Conservation (phyloP, 805 yeast species). For the Candida sanyiensis region DNA sequence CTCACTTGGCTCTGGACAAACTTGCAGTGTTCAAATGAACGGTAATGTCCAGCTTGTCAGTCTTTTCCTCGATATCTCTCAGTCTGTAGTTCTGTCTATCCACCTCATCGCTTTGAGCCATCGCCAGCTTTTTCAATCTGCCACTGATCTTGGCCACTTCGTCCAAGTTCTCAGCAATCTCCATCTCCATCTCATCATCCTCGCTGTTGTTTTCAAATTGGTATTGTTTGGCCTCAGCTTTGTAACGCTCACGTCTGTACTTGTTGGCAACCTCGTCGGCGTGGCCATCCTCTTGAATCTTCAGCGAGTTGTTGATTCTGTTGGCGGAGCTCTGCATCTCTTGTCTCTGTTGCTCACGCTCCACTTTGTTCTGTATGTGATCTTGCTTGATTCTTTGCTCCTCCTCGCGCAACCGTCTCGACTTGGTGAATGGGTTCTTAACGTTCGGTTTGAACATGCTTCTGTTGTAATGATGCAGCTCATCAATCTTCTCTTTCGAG, state of each 20-base stretch:
- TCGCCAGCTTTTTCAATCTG: constrained; percentile 68
- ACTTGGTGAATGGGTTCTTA: constrained; percentile 82
- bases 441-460: constrained; percentile 77
- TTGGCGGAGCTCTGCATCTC: constrained; percentile 60
- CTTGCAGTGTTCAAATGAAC: constrained; percentile 73
- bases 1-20: constrained; percentile 40
- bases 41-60: constrained; percentile 78
- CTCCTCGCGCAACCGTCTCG: constrained; percentile 63
- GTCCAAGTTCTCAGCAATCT: constrained; percentile 76
- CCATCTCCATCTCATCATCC: constrained; percentile 89
- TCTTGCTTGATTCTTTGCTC: constrained; percentile 64
- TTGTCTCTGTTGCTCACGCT: constrained; percentile 54
- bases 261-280: constrained; percentile 30
- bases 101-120: constrained; percentile 69
- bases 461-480: constrained; percentile 73
- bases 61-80: constrained; percentile 71
- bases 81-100: constrained; percentile 72
- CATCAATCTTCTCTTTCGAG: constrained; percentile 77
- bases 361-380: constrained; percentile 54
- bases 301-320: constrained; percentile 59
- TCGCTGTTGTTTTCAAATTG: constrained; percentile 88
- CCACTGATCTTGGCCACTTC: constrained; percentile 65
- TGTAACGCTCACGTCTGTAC: constrained; percentile 32
- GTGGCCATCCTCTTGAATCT: constrained; percentile 30
- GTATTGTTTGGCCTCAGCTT: constrained; percentile 56